A percentile compares a stretch with the other conserved stretches of the same genome.
phyloP scores from a whole-genome alignment of 2,329 filamentous ascomycete genomes.

The Phyllosticta paracitricarpa region DNA sequence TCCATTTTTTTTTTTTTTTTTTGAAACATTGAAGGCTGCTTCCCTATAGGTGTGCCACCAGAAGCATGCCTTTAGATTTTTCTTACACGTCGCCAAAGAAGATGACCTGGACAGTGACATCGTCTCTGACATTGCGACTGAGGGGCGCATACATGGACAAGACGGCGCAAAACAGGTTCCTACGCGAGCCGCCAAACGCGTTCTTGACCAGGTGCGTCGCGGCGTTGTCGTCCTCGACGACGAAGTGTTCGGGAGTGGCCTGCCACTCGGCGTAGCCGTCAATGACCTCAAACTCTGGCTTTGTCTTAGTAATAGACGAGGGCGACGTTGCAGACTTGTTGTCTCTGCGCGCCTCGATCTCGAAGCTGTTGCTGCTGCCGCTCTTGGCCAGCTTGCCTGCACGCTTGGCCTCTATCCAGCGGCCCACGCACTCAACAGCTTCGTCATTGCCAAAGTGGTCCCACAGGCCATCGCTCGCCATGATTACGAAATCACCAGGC shows the following conservation, averaged over 20 bases:
- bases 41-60: too few relatives aligned
- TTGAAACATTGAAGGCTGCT: too few relatives aligned
- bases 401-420: conserved; percentile 41
- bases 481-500: conserved; percentile 48
- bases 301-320: not conserved
- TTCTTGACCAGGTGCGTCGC: conserved; percentile 44
- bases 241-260: conserved; percentile 34
- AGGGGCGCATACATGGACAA: conserved; percentile 25
- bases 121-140: conserved; percentile 36
- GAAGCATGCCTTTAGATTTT: not conserved
- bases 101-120: conserved; percentile 43
- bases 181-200: conserved; percentile 40
- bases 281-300: conserved; percentile 8
- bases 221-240: conserved; percentile 42
- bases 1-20: too few relatives aligned
- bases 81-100: conserved; percentile 37
- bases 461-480: conserved; percentile 60
- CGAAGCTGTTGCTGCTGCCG: not conserved
- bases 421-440: conserved; percentile 47
- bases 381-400: conserved; percentile 2
- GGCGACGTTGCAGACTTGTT: conserved; percentile 12
- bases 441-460: conserved; percentile 48
- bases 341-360: not conserved
- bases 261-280: conserved; percentile 30
- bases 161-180: conserved; percentile 30